Percentiles rank a stretch among this genome's conserved stretches.
These are phyloP conservation scores for Kuraishia floccosa DNA, from an alignment of 805 yeast species.

Conservation along the genomic window DNA sequence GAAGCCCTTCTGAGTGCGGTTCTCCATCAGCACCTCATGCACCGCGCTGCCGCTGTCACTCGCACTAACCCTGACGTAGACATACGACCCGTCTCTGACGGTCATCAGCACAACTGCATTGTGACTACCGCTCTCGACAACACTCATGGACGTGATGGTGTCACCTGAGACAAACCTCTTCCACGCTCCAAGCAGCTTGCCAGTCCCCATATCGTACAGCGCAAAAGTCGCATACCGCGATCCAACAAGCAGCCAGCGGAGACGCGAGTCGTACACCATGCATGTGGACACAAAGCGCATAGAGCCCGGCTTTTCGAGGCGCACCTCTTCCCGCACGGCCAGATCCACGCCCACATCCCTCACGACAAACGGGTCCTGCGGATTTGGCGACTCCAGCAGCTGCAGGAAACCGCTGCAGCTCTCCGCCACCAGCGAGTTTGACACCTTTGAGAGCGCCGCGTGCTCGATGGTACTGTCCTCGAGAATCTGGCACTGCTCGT, in stretches of 20 bases:
- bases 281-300: constrained; percentile 51
- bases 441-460: constrained; percentile 22
- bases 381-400: constrained; percentile 59
- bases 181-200: constrained; percentile 16
- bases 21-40: constrained; percentile 32
- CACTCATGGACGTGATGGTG: constrained; percentile 45
- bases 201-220: constrained; percentile 28
- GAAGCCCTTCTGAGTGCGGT: constrained; percentile 63
- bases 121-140: constrained; percentile 17
- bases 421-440: constrained; percentile 31
- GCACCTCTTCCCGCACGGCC: constrained; percentile 6
- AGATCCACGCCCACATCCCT: constrained; percentile 22
- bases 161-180: constrained; percentile 54
- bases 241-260: constrained; percentile 44
- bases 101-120: constrained; percentile 30
- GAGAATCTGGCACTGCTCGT: constrained; percentile 16
- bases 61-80: constrained; percentile 20
- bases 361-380: constrained; percentile 38
- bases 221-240: constrained; percentile 63
- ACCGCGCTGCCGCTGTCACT: constrained; percentile 6
- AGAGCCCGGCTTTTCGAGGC: constrained; percentile 14
- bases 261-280: constrained; percentile 26
- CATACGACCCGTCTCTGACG: constrained; percentile 57
- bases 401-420: constrained; percentile 21
- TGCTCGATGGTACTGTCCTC: too few species aligned